Conservation (phyloP, 257 asterid species). For the Lycium barbarum region DNA sequence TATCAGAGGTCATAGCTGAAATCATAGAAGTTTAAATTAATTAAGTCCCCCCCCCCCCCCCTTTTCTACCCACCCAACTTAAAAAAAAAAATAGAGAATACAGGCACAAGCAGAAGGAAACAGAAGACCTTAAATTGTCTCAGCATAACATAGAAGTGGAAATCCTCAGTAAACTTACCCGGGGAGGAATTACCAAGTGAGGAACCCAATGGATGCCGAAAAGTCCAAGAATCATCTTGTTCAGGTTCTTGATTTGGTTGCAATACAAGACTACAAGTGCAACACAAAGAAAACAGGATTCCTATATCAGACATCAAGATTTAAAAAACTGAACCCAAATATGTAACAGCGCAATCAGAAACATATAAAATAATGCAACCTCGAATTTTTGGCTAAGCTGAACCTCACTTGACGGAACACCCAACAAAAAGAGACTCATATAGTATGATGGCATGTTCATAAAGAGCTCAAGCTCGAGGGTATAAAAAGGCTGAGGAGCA, state of each 20-base stretch:
- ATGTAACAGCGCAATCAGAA: constrained; percentile 3
- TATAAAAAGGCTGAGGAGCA: constrained; percentile 1
- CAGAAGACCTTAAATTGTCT: background rate
- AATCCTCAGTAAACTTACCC: constrained; percentile 38
- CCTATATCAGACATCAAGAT: constrained; percentile 20
- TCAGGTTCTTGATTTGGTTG: constrained; percentile 61
- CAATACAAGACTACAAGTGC: constrained; percentile 49
- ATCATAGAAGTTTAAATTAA: background rate
- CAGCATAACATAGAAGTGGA: background rate
- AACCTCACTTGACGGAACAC: background rate
- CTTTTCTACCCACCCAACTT: background rate
- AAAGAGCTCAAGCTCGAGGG: constrained; percentile 16
- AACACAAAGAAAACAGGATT: background rate
- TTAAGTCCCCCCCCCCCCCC: background rate
- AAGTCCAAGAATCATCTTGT: constrained; percentile 55
- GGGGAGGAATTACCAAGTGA: constrained; percentile 64
- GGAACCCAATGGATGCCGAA: constrained; percentile 56
- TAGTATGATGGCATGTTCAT: background rate
- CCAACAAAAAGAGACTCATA: background rate
- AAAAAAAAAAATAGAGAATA: constrained; percentile 20
- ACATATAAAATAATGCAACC: constrained; percentile 25
- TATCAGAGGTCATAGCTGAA: constrained; percentile 15
- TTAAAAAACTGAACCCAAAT: constrained; percentile 5
- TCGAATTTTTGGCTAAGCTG: background rate
- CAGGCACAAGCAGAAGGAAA: constrained; percentile 33